phyloP scores from a whole-genome alignment of 2,329 filamentous ascomycete genomes.

The Colletotrichum karsti region DNA sequence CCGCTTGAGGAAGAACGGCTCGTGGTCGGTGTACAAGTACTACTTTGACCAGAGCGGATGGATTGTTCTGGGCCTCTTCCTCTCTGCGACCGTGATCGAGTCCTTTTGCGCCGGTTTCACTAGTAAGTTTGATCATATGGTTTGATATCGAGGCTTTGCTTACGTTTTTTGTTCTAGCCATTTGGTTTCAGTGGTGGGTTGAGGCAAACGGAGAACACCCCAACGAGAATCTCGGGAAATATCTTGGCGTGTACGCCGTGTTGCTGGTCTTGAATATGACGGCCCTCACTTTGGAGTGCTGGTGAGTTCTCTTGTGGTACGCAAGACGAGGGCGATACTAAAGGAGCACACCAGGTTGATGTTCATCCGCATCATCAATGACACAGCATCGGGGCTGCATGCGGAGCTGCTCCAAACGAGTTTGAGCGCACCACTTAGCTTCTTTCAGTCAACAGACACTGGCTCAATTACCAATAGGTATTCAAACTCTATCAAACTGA shows the following conservation, averaged over 20 bases:
- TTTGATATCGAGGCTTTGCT: neutral
- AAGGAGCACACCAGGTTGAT: neutral
- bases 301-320: neutral
- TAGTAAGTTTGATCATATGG: neutral
- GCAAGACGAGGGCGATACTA: too few relatives aligned
- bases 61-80: neutral
- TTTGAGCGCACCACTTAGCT: conserved; percentile 2
- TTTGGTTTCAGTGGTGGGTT: conserved; percentile 19
- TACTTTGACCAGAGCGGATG: neutral
- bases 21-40: conserved; percentile 6
- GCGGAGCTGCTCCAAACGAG: neutral
- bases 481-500: accelerated
- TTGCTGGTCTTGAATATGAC: neutral
- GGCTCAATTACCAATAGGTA: neutral
- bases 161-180: neutral
- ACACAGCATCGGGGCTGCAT: neutral
- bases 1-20: neutral
- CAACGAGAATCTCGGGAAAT: neutral
- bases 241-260: conserved; percentile 7
- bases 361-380: conserved; percentile 12
- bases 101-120: neutral
- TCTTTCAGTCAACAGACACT: conserved; percentile 2
- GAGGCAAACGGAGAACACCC: conserved; percentile 1
- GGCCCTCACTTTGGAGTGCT: neutral
- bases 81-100: neutral